Percentiles rank a stretch among this genome's conserved stretches.
Evolutionary conservation across 768 basidiomycete species (phyloP).

Genomic region (Chiua virens): DNA sequence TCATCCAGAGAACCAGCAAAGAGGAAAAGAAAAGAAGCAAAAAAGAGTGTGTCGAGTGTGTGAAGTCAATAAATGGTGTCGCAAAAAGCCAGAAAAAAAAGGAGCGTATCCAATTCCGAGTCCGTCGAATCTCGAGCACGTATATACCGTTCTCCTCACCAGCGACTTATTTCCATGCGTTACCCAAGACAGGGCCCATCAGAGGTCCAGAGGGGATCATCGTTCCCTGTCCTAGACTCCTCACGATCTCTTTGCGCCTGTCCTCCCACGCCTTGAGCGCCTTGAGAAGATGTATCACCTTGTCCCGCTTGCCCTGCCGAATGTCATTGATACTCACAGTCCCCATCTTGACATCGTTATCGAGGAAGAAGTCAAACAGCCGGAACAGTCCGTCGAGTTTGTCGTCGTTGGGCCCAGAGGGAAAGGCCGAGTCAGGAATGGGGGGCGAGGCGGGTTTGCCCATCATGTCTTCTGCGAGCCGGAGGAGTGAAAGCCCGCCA

Average conservation of each 20-base stretch:
- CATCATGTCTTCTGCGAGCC: slow-evolving; percentile 81
- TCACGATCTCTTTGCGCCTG: slow-evolving; percentile 56
- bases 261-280: slow-evolving; percentile 83
- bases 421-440: slow-evolving; percentile 80
- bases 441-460: slow-evolving; percentile 64
- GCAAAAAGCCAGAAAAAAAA: slow-evolving; percentile 11
- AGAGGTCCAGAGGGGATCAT: slow-evolving; percentile 10
- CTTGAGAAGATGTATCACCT: slow-evolving; percentile 75
- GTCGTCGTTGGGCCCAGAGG: slow-evolving; percentile 63
- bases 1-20: background rate
- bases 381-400: slow-evolving; percentile 85
- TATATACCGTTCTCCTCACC: background rate
- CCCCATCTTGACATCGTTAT: slow-evolving; percentile 90
- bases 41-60: background rate
- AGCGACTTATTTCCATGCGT: slow-evolving; percentile 1
- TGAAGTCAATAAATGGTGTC: slow-evolving; percentile 3
- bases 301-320: slow-evolving; percentile 75
- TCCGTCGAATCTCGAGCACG: slow-evolving; percentile 7
- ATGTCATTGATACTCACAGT: slow-evolving; percentile 94
- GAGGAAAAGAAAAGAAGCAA: background rate
- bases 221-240: slow-evolving; percentile 47
- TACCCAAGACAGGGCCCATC: slow-evolving; percentile 6
- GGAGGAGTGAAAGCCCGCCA: slow-evolving; percentile 77
- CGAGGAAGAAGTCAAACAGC: slow-evolving; percentile 89
- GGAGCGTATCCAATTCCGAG: slow-evolving; percentile 18